phyloP scores from a whole-genome alignment of 164 flowering plant species.

The Vitis riparia region DNA sequence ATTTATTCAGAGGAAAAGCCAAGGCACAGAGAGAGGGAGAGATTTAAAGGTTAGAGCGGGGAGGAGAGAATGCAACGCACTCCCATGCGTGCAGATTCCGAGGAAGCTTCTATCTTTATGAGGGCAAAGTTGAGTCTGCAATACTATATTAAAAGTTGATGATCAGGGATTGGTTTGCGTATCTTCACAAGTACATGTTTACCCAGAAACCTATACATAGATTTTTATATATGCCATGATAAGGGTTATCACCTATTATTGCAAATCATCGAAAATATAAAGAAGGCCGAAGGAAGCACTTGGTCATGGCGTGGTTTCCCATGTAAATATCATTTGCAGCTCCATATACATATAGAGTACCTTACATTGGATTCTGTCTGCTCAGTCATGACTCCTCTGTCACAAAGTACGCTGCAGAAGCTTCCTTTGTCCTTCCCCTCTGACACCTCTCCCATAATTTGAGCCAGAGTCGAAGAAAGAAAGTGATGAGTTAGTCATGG shows the following conservation, averaged over 20 bases:
- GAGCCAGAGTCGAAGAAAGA: background rate
- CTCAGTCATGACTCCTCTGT: background rate
- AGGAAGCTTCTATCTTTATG: conserved; percentile 71
- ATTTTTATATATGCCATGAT: background rate
- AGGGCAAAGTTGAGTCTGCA: conserved; percentile 15
- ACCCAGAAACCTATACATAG: background rate
- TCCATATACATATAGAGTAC: background rate
- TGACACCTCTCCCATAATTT: conserved; percentile 5
- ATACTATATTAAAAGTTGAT: conserved; percentile 13
- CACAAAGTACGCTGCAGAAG: conserved; percentile 27
- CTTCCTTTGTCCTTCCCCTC: conserved; percentile 29
- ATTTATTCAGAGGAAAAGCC: conserved; percentile 6
- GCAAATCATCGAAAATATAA: too few relatives aligned
- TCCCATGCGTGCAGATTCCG: conserved; percentile 51
- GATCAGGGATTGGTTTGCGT: background rate
- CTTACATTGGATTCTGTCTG: conserved; percentile 40
- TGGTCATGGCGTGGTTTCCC: conserved; percentile 16
- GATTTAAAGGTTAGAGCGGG: conserved; percentile 22
- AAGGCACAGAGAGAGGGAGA: background rate
- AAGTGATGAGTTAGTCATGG: too few relatives aligned
- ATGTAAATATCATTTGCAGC: conserved; percentile 24
- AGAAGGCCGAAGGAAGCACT: background rate
- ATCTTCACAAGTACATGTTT: background rate
- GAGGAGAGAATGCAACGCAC: conserved; percentile 44
- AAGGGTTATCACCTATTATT: background rate